These are phyloP conservation scores for Zea luxurians DNA, from an alignment of 176 grass and related monocot genomes.

Conservation along the genomic window DNA sequence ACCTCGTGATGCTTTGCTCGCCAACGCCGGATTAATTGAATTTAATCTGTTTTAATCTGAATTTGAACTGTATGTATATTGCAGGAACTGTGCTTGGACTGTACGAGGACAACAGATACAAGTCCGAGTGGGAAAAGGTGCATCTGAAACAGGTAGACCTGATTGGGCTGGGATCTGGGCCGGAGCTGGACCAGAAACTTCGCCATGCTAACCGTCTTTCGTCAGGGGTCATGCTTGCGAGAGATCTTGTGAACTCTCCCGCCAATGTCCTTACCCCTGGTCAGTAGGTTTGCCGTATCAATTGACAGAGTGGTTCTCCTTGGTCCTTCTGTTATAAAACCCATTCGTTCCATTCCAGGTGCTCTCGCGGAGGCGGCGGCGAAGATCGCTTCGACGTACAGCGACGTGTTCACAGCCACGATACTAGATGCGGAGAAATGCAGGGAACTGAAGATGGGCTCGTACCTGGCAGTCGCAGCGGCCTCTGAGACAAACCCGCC, in stretches of 20 bases:
- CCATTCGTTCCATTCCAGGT: slow-evolving; percentile 46
- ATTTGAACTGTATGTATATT: not conserved
- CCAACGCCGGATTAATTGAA: no score
- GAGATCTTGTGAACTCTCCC: slow-evolving; percentile 91
- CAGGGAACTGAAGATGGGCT: slow-evolving; percentile 83
- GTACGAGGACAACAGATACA: slow-evolving; percentile 87
- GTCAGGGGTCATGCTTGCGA: slow-evolving; percentile 81
- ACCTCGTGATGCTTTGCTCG: no score
- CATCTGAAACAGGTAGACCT: slow-evolving; percentile 83
- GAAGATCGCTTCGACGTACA: slow-evolving; percentile 66
- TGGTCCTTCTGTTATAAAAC: not conserved
- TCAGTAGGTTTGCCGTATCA: slow-evolving; percentile 16
- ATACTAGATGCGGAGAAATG: slow-evolving; percentile 82
- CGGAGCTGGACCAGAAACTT: slow-evolving; percentile 66
- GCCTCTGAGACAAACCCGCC: slow-evolving; percentile 76
- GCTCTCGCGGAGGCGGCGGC: slow-evolving; percentile 76
- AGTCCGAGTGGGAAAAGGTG: slow-evolving; percentile 76
- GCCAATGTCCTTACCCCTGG: slow-evolving; percentile 96
- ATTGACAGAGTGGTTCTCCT: not conserved
- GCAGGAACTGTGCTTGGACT: slow-evolving; percentile 76
- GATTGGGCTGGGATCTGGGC: slow-evolving; percentile 69
- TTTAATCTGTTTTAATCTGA: not conserved
- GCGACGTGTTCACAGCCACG: slow-evolving; percentile 76
- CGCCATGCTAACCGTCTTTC: slow-evolving; percentile 62
- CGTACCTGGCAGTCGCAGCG: slow-evolving; percentile 85